phyloP scores from a whole-genome alignment of 1,284 basidiomycete species.

The Entoloma clypeatum region DNA sequence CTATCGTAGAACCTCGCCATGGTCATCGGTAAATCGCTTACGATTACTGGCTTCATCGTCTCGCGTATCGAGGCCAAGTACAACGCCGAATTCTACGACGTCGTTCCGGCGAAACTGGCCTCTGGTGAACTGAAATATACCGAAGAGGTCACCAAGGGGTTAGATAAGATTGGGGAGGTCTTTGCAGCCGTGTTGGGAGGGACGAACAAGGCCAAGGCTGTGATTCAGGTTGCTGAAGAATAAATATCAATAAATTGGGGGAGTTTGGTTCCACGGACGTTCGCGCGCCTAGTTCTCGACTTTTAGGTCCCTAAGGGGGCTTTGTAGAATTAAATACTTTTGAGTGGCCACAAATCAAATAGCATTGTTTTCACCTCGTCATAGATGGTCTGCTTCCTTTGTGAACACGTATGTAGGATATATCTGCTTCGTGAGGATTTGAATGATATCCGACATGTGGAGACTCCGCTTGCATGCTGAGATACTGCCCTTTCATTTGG shows the following conservation, averaged over 20 bases:
- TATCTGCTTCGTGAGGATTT: too few relatives aligned
- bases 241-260: constrained; percentile 18
- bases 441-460: too few relatives aligned
- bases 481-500: too few relatives aligned
- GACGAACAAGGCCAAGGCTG: constrained; percentile 55
- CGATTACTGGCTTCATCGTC: constrained; percentile 60
- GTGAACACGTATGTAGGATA: too few relatives aligned
- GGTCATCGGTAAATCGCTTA: constrained; percentile 39
- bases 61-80: constrained; percentile 37
- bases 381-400: too few relatives aligned
- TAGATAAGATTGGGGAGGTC: constrained; percentile 51
- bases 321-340: too few relatives aligned
- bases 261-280: too few relatives aligned
- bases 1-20: constrained; percentile 29
- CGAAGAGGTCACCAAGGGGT: constrained; percentile 49
- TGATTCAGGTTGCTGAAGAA: constrained; percentile 46
- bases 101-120: constrained; percentile 48
- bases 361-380: too few relatives aligned
- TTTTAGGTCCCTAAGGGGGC: too few relatives aligned
- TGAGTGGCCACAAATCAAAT: too few relatives aligned
- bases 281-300: too few relatives aligned
- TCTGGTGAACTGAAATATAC: constrained; percentile 58
- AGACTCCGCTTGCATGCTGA: too few relatives aligned
- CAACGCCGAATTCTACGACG: constrained; percentile 43
- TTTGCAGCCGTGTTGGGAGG: constrained; percentile 54